Evolutionary conservation across 2,329 filamentous ascomycete species (phyloP), one percentile per base, ranked within the genome.

Genomic region (Pseudonectria foliicola): DNA sequence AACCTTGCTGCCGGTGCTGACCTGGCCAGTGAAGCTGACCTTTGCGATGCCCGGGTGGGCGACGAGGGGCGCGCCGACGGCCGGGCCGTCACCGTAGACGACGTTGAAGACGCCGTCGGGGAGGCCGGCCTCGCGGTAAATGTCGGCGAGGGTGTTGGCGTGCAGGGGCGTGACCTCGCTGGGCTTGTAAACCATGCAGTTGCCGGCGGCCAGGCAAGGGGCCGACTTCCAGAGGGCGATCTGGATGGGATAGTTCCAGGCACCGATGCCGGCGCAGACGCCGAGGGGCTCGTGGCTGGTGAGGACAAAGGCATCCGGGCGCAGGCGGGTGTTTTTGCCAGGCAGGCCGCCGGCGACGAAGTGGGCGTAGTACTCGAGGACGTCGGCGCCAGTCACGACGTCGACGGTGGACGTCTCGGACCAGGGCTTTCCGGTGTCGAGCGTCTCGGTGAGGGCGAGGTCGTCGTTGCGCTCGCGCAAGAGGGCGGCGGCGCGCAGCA

Each of bases 171-270:
- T 93, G 58, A 85, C 83, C 66, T 93, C 87, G 46, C 83, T 89
- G 7, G 86, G 85, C 63, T 93, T 93, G 66, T 93, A 93, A 29
- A 93, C 76, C 82, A 93, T 89, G 54, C 82, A 85, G 62, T 93
- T 93, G 13, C 86, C 86, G 1, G 86, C 86, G 4, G 86, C 85
- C 11, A 93, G 71, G 50, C 86, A 92, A 0, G 87, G 84, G 1
- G 83, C 85, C 1, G 84, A 88, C 61, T 93, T 93, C 86, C 86
- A 93, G 2, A 93, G 69, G 7, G 86, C 86, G 46, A 93, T 93
- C 59, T 93, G 86, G 45, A 93, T 84, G 10, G 87, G 87, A 56
- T 93, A 93, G 62, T 93, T 93, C 86, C 86, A 93, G 11, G 87
- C 87, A 36, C 86, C 87, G 46, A 93, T 93, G 38, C 85, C 87